phyloP scores from a whole-genome alignment of 352 stramenopile genomes.

The Aphanomyces invadans region DNA sequence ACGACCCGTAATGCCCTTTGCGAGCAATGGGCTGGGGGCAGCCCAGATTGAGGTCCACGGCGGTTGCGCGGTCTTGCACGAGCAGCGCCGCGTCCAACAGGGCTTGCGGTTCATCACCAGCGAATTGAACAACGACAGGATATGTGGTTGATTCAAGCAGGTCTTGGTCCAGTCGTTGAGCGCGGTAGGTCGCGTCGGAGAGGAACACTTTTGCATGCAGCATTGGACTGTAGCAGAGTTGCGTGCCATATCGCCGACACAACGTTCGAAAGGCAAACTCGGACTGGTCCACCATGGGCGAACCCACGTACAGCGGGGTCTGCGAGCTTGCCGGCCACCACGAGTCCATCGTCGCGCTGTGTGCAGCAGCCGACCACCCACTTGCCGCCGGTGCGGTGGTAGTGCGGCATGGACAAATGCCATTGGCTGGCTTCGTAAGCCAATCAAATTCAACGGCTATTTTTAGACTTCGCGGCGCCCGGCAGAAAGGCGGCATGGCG shows the following conservation, averaged over 20 bases:
- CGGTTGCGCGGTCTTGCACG: conserved; percentile 86
- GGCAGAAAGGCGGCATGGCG: not conserved
- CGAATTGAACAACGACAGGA: conserved; percentile 80
- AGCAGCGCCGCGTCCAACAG: conserved; percentile 87
- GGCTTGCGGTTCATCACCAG: conserved; percentile 87
- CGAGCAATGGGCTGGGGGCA: conserved; percentile 96
- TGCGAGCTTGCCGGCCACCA: conserved; percentile 4
- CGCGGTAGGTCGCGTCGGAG: conserved; percentile 28
- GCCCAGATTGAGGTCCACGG: conserved; percentile 97
- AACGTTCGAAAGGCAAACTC: conserved; percentile 97
- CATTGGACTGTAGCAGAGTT: conserved; percentile 99
- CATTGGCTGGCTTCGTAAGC: not conserved
- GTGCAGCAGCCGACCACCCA: not conserved
- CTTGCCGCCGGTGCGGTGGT: too few species aligned
- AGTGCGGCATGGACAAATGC: not conserved
- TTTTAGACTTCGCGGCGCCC: not conserved
- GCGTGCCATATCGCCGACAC: conserved; percentile 87
- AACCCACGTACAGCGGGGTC: conserved; percentile 1
- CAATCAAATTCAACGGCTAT: conserved; percentile 2
- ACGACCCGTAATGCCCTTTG: conserved; percentile 93
- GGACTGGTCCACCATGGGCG: conserved; percentile 83
- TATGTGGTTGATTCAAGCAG: conserved; percentile 35
- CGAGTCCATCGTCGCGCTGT: not conserved
- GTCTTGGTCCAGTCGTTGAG: conserved; percentile 34
- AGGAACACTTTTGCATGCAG: conserved; percentile 80